Conservation (phyloP, 257 asterid genomes). For the Solanum infundibuliforme region DNA sequence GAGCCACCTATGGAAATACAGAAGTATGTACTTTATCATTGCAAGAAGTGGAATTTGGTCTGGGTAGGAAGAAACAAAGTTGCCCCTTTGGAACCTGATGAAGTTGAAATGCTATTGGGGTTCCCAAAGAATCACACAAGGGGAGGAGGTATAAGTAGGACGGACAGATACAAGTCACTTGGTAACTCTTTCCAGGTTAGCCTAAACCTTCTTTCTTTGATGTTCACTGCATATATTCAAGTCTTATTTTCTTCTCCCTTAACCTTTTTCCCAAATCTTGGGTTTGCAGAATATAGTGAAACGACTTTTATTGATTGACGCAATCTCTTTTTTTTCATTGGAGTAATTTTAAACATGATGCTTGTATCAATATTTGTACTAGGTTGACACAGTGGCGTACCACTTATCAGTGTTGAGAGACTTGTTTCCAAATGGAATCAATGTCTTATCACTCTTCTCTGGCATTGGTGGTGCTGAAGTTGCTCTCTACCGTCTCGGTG, state of each 20-base stretch:
- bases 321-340: background rate
- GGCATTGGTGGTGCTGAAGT: constrained; percentile 97
- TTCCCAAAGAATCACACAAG: constrained; percentile 83
- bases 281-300: background rate
- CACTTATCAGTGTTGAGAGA: constrained; percentile 69
- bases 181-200: constrained; percentile 91
- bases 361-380: background rate
- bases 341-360: background rate
- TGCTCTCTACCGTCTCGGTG: constrained; percentile 75
- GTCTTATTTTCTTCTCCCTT: background rate
- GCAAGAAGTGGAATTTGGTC: constrained; percentile 80
- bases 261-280: background rate
- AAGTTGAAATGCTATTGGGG: constrained; percentile 68
- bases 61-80: constrained; percentile 87
- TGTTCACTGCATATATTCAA: background rate
- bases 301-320: constrained; percentile 10
- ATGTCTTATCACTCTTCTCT: constrained; percentile 67
- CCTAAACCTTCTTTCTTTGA: background rate
- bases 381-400: constrained; percentile 92
- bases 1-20: constrained; percentile 48
- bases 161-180: constrained; percentile 70
- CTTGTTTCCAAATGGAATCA: constrained; percentile 57
- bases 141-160: constrained; percentile 89
- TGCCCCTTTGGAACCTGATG: constrained; percentile 87
- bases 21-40: constrained; percentile 42